phyloP scores from a whole-genome alignment of 1,139 yeast species.

The Candida sp. region DNA sequence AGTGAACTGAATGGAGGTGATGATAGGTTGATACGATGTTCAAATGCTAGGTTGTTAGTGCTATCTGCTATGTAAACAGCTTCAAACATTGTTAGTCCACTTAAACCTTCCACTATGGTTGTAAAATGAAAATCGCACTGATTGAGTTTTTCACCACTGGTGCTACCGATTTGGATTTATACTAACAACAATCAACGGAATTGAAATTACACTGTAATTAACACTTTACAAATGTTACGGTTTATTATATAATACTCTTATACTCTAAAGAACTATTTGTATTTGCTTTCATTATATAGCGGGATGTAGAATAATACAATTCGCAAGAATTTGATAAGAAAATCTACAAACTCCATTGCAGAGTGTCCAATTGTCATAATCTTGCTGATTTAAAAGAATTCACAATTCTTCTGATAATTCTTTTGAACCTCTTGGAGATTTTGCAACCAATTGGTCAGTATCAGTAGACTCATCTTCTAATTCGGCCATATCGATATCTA shows the following conservation, averaged over 20 bases:
- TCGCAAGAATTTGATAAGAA: too few species aligned
- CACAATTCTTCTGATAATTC: not conserved
- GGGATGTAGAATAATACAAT: too few species aligned
- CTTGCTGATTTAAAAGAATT: too few species aligned
- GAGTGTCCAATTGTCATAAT: too few species aligned
- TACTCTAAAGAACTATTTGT: too few species aligned
- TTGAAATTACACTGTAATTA: too few species aligned
- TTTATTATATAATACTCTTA: too few species aligned
- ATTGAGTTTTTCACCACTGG: too few species aligned
- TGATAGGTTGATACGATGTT: conserved; percentile 48
- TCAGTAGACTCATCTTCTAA: conserved; percentile 20
- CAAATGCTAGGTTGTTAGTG: conserved; percentile 51
- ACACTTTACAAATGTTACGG: too few species aligned
- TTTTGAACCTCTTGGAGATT: conserved; percentile 4
- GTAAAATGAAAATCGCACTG: not conserved
- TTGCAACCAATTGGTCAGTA: conserved; percentile 8
- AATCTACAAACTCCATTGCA: too few species aligned
- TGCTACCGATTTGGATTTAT: not conserved
- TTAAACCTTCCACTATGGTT: not conserved
- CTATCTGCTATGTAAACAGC: conserved; percentile 66
- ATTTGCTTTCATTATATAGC: too few species aligned
- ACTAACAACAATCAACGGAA: too few species aligned
- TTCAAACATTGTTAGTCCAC: conserved; percentile 30
- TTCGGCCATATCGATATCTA: conserved; percentile 52
- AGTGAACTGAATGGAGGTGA: conserved; percentile 51